These are phyloP conservation scores for Fusarium keratoplasticum DNA, from an alignment of 2,329 filamentous ascomycete genomes.

Conservation along the genomic window DNA sequence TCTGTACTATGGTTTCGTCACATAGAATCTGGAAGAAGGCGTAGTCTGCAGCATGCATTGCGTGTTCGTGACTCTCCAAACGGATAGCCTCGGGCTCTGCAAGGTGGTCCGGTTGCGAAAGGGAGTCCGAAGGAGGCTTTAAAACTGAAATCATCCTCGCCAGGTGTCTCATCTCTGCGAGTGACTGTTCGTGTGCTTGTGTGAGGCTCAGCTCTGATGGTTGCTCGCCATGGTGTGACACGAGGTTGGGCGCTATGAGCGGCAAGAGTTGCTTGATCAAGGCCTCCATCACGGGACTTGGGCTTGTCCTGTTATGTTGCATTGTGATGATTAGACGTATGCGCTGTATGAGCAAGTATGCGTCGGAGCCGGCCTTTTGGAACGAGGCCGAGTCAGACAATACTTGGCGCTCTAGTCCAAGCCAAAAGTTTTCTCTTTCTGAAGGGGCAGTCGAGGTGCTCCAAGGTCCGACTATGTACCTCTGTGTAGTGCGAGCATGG, in stretches of 20 bases:
- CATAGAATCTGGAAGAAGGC: not conserved
- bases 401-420: not conserved
- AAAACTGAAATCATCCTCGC: not conserved
- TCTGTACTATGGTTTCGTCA: not conserved
- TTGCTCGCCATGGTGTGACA: not conserved
- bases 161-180: not conserved
- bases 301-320: not conserved
- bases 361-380: not conserved
- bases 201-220: not conserved
- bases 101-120: not conserved
- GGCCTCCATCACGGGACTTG: not conserved
- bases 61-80: not conserved
- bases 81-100: not conserved
- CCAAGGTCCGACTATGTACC: not conserved
- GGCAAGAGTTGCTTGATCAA: not conserved
- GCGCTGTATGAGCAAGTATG: not conserved
- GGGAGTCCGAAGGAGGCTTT: not conserved
- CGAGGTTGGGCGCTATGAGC: not conserved
- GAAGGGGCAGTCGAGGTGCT: not conserved
- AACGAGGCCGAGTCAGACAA: not conserved
- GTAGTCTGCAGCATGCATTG: not conserved
- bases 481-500: not conserved
- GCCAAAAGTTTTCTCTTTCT: not conserved
- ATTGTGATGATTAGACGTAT: not conserved
- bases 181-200: not conserved